Evolutionary conservation across 2,329 filamentous ascomycete genomes (phyloP).

Genomic region (Colletotrichum abscissum): DNA sequence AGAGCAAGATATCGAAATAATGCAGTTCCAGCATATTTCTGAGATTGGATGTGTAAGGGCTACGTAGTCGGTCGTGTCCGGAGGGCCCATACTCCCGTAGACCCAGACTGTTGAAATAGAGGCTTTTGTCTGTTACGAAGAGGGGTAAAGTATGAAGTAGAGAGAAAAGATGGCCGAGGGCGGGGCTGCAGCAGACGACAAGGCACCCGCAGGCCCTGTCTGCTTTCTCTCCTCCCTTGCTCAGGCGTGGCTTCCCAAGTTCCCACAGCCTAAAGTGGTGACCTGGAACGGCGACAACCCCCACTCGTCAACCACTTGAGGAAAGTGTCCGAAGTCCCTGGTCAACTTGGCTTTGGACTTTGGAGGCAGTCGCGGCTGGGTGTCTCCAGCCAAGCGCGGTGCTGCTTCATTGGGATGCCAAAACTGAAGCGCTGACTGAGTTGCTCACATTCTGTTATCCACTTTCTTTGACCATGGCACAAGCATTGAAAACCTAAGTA

Average conservation of each 20-base stretch:
- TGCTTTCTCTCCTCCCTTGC: background rate
- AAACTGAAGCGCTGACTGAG: background rate
- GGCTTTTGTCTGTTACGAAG: constrained; percentile 9
- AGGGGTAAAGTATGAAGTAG: constrained; percentile 33
- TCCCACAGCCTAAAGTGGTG: background rate
- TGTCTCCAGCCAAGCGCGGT: too few species aligned
- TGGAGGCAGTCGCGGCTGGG: background rate
- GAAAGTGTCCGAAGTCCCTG: constrained; percentile 11
- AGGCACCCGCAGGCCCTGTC: background rate
- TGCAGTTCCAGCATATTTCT: background rate
- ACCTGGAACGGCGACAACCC: background rate
- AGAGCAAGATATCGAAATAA: background rate
- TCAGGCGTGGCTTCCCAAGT: background rate
- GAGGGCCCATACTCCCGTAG: too few species aligned
- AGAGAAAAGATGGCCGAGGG: constrained; percentile 31
- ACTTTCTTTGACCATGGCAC: background rate
- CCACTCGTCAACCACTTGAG: constrained; percentile 9
- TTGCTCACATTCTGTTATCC: background rate
- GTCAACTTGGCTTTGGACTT: background rate
- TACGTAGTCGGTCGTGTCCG: background rate
- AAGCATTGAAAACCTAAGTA: background rate
- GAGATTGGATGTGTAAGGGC: background rate
- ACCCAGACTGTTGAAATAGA: background rate
- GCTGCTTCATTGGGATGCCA: too few species aligned
- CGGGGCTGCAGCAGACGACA: constrained; percentile 24